These are phyloP conservation scores for Pseudophaeomoniella oleicola DNA, from an alignment of 2,329 filamentous ascomycete species.

Conservation along the genomic window DNA sequence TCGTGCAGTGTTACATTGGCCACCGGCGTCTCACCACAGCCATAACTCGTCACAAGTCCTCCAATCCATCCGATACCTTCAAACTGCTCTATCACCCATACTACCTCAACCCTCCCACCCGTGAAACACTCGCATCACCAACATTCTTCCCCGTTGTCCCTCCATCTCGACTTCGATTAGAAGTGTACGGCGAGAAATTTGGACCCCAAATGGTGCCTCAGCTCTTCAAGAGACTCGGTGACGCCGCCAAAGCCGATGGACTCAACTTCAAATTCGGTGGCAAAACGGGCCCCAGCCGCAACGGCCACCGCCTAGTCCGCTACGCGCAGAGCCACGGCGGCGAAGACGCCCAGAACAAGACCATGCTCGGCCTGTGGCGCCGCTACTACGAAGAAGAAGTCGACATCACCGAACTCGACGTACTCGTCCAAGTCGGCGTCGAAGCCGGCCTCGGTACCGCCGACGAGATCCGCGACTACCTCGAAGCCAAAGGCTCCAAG, in stretches of 20 bases:
- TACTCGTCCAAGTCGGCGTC: conserved; percentile 37
- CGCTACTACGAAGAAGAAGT: conserved; percentile 51
- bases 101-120: conserved; percentile 59
- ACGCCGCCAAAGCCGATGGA: conserved; percentile 48
- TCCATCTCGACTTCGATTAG: conserved; percentile 37
- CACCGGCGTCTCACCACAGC: conserved; percentile 60
- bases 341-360: conserved; percentile 38
- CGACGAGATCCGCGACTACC: conserved; percentile 37
- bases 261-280: conserved; percentile 61
- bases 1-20: conserved; percentile 56
- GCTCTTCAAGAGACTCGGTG: conserved; percentile 42
- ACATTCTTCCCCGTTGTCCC: conserved; percentile 38
- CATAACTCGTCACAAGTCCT: conserved; percentile 50
- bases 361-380: conserved; percentile 50
- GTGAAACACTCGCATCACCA: conserved; percentile 35
- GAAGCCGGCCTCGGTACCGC: conserved; percentile 29
- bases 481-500: conserved; percentile 30
- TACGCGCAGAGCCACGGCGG: conserved; percentile 44
- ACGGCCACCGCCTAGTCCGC: conserved; percentile 65
- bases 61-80: conserved; percentile 57
- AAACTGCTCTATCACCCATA: conserved; percentile 62
- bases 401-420: conserved; percentile 45
- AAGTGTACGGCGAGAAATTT: conserved; percentile 49
- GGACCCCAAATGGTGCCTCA: conserved; percentile 43
- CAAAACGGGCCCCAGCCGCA: conserved; percentile 59